Evolutionary conservation across 148 eudicot genomes (phyloP), one percentile per base, ranked within the genome.

Genomic region (Diospyros kaki): DNA sequence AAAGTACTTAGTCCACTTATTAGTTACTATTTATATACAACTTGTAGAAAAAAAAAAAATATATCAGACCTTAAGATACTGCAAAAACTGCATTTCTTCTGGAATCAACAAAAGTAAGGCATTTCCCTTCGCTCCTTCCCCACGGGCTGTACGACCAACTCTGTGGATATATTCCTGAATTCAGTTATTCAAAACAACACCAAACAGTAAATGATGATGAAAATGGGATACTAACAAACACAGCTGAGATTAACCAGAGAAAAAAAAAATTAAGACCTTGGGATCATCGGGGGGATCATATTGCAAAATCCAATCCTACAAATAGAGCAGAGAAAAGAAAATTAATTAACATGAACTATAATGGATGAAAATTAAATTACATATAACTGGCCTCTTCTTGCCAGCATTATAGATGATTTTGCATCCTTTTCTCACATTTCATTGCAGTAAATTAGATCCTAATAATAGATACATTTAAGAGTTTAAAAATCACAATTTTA

Each of bases 131-230:
- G 90, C 93, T 82, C 98, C 98, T 91, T 91, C 98, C 40, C 98
- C 99, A 86, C 98, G 97, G 13, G 98, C 99, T 76, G 99, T 96
- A 77, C 99, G 93, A 45, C 99, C 99, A 78, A 96, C 98, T 81
- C 99, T 87, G 48, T 96, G 99, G 60, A 96, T 90, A 78, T 93
- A 95, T 80, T 95, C 99, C 99, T 95, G 81, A 64, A 64, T 73
- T 56, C 5, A 64, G 42, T 45, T 64, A 77, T 28, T 28, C 28
- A 28, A 28, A 28, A 28, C n/a, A 28, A 28, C 28, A 28, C 28
- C 28, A 28, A 59, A 44, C 18, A 66, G 41, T 64, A 65, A 51
- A 48, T 43, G 11, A 58, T 6, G 14, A 60, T 53, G 55, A 17
- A 73, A 1, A 38, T 43, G 64, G 54, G 63, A 15, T 58, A 41